These are phyloP conservation scores for Calonectria hongkongensis DNA, from an alignment of 2,329 filamentous ascomycete species.

Conservation along the genomic window DNA sequence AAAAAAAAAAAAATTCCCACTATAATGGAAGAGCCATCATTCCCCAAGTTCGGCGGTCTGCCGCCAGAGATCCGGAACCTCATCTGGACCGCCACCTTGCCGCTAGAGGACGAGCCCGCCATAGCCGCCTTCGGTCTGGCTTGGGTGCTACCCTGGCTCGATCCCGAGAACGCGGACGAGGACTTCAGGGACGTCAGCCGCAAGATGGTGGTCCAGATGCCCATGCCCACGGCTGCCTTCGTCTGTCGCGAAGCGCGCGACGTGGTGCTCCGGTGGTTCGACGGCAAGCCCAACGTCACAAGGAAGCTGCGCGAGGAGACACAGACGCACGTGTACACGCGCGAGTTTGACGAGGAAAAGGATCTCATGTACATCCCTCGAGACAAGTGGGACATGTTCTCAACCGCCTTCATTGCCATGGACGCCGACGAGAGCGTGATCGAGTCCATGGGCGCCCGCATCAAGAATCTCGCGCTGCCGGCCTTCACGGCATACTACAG, in stretches of 20 bases:
- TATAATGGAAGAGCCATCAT: constrained; percentile 30
- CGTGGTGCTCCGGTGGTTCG: constrained; percentile 44
- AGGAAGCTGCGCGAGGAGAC: constrained; percentile 39
- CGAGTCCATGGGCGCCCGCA: constrained; percentile 30
- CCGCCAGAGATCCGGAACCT: constrained; percentile 52
- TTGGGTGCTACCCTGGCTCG: constrained; percentile 41
- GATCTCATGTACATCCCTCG: constrained; percentile 49
- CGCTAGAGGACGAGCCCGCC: constrained; percentile 38
- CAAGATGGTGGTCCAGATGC: constrained; percentile 41
- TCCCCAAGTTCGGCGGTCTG: constrained; percentile 49
- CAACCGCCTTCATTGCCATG: constrained; percentile 17
- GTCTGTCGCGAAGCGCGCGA: constrained; percentile 52
- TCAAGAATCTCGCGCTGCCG: constrained; percentile 52
- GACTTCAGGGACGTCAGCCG: constrained; percentile 29
- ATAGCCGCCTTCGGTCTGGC: constrained; percentile 47
- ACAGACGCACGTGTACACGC: constrained; percentile 39
- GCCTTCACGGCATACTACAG: constrained; percentile 54
- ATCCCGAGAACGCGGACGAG: constrained; percentile 18
- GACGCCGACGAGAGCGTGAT: constrained; percentile 16
- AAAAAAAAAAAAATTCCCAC: not conserved
- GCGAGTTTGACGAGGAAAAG: constrained; percentile 40
- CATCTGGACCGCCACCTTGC: constrained; percentile 50
- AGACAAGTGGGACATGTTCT: constrained; percentile 46
- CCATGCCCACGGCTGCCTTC: constrained; percentile 39
- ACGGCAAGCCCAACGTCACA: constrained; percentile 2